Evolutionary conservation across 352 stramenopile genomes (phyloP).

Genomic region (Phytopythium chamaehyphon): DNA sequence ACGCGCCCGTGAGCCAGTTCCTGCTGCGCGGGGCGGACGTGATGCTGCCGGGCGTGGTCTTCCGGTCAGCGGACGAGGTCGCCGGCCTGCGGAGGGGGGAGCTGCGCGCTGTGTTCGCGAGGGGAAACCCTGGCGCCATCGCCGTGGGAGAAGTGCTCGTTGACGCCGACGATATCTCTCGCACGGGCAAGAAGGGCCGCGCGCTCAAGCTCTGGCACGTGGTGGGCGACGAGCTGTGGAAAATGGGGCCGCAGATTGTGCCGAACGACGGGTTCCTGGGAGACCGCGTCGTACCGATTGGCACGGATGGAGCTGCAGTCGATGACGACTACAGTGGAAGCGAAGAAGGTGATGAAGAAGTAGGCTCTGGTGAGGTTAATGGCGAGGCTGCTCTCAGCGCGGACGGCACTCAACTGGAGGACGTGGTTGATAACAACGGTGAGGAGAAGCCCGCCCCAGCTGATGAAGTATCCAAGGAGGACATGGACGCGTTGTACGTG

Average conservation of each 20-base stretch:
- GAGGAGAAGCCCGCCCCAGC: conserved; percentile 5
- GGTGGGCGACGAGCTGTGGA: conserved; percentile 73
- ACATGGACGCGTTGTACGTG: conserved; percentile 78
- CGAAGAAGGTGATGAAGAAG: conserved; percentile 3
- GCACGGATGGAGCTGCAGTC: conserved; percentile 5
- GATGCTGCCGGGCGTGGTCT: conserved; percentile 81
- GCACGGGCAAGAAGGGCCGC: conserved; percentile 58
- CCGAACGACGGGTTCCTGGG: conserved; percentile 64
- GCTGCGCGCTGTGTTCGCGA: conserved; percentile 60
- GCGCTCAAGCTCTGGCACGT: conserved; percentile 66
- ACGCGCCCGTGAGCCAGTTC: conserved; percentile 79
- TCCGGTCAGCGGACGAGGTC: conserved; percentile 46
- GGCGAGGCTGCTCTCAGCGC: conserved; percentile 25
- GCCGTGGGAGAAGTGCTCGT: conserved; percentile 75
- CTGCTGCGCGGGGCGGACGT: conserved; percentile 76
- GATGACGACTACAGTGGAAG: conserved; percentile 8
- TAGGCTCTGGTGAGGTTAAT: conserved; percentile 1
- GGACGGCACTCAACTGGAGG: conserved; percentile 22
- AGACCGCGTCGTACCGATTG: conserved; percentile 29
- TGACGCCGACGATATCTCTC: conserved; percentile 48
- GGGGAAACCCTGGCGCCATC: conserved; percentile 73
- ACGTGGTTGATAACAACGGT: conserved; percentile 24
- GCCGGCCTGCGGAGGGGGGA: conserved; percentile 58
- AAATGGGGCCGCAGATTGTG: conserved; percentile 59
- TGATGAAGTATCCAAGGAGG: conserved; percentile 34